These are phyloP conservation scores for Serendipita vermifera DNA, from an alignment of 768 basidiomycete genomes.

Conservation along the genomic window DNA sequence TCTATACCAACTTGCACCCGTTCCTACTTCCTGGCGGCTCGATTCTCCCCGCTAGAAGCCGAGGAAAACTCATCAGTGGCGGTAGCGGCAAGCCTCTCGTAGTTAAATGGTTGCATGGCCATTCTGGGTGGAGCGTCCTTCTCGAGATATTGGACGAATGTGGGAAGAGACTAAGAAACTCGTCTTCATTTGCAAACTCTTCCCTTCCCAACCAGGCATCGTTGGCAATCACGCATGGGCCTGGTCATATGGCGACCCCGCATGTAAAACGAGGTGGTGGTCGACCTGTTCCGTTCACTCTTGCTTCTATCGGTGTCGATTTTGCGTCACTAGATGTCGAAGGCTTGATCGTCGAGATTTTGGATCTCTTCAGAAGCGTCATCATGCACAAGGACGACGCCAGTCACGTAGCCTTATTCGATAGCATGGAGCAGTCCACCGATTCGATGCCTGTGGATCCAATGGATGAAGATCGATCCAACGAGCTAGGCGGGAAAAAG, in stretches of 20 bases:
- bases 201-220: conserved; percentile 40
- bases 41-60: conserved; percentile 48
- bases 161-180: conserved; percentile 29
- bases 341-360: conserved; percentile 49
- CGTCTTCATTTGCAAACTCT: too few relatives aligned
- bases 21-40: conserved; percentile 67
- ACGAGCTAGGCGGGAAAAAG: conserved; percentile 39
- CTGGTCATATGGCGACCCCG: conserved; percentile 26
- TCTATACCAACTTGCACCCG: conserved; percentile 50
- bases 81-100: conserved; percentile 58
- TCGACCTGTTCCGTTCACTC: conserved; percentile 25
- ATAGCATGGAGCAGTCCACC: conserved; percentile 49
- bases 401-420: background rate
- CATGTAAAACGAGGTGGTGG: conserved; percentile 8
- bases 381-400: conserved; percentile 36
- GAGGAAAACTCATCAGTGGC: conserved; percentile 53
- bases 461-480: conserved; percentile 44
- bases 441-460: conserved; percentile 46
- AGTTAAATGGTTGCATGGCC: conserved; percentile 66
- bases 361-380: conserved; percentile 68
- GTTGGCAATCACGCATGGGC: conserved; percentile 38
- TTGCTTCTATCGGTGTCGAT: conserved; percentile 66
- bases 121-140: conserved; percentile 78
- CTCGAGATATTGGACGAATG: conserved; percentile 72
- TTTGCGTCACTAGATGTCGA: conserved; percentile 49